Evolutionary conservation across 1,284 basidiomycete genomes (phyloP), one percentile per base, ranked within the genome.

Genomic region (Ceratobasidium sp.): DNA sequence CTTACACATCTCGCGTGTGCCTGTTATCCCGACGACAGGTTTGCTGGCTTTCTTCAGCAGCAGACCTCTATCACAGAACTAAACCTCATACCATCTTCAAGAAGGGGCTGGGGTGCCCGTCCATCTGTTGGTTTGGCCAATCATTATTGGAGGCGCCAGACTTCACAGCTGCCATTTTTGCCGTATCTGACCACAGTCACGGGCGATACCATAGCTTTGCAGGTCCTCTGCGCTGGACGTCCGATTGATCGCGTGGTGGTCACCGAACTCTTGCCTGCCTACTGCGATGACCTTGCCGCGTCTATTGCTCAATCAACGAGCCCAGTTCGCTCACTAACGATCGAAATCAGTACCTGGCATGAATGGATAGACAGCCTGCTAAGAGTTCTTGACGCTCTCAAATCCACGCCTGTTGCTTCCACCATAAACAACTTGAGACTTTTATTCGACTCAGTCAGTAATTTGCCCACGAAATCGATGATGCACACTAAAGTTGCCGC

Each of bases 31-130:
- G 44, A 70, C 16, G 41, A n/a, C 21, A 21, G 54, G 21, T 59
- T 70, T 41, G 67, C 46, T 23, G 54, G 28, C 16, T 70, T 70
- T 59, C 55, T 70, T 11, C 67, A 70, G 41, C 58, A 32, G 23
- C 67, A 70, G 28, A 26, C 54, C 18, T 70, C 67, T 21, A 59
- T 70, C 32, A 59, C 41, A 9, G 32, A 38, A 14, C 32, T 70
- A 26, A 35, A 44, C 3, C 67, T 70, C n/a, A n/a, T n/a, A n/a
- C n/a, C n/a, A n/a, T n/a, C n/a, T n/a, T n/a, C n/a, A n/a, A n/a
- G n/a, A n/a, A n/a, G n/a, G n/a, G n/a, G n/a, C n/a, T 16, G 38
- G 57, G 32, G 43, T 13, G 43, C 13, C 1, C 30, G 30, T 3
- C 8, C 57, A 13, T n/a, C 26, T 4, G 23, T 63, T 28, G 46